These are phyloP conservation scores for Telfairia occidentalis DNA, from an alignment of 331 rosid genomes.

Conservation along the genomic window DNA sequence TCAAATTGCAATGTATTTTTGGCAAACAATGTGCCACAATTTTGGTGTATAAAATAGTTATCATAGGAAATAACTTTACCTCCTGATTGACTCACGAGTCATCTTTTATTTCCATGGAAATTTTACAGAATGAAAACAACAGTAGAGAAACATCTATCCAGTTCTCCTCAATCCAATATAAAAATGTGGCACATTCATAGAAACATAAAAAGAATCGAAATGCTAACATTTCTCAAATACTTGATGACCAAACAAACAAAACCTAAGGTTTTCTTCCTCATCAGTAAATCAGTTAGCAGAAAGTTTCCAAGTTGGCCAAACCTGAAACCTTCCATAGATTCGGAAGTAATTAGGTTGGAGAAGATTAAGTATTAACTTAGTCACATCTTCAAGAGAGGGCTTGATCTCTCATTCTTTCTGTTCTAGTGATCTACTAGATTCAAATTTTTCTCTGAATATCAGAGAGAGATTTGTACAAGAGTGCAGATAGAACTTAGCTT, in stretches of 20 bases:
- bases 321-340: neutral
- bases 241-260: neutral
- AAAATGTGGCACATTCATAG: neutral
- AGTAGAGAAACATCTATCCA: neutral
- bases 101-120: neutral
- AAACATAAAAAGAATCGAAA: neutral
- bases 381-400: neutral
- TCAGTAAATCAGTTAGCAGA: neutral
- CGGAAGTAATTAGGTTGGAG: neutral
- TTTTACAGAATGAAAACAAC: neutral
- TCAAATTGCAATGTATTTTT: neutral
- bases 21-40: neutral
- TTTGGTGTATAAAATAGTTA: neutral
- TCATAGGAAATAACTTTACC: neutral
- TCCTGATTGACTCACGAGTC: neutral
- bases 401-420: neutral
- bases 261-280: neutral
- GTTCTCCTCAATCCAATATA: neutral
- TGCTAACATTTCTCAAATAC: neutral
- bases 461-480: neutral
- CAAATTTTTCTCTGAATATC: neutral
- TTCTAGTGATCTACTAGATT: neutral
- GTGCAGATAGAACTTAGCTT: neutral
- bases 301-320: neutral
- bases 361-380: neutral